Evolutionary conservation across 768 basidiomycete species (phyloP).

Genomic region (Boletus edulis): DNA sequence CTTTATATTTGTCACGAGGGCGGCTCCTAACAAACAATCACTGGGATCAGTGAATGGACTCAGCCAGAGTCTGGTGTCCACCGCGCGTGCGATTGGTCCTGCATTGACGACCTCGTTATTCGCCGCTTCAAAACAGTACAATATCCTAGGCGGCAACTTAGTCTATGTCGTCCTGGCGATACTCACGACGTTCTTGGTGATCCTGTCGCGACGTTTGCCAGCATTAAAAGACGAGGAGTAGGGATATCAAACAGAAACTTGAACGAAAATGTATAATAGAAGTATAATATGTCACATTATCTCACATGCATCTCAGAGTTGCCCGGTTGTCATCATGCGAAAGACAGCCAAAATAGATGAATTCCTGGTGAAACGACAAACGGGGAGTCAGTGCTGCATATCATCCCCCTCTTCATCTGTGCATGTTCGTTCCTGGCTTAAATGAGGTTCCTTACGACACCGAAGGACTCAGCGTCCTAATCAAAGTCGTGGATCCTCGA

Average conservation of each 20-base stretch:
- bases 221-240: conserved; percentile 15
- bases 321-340: too few relatives aligned
- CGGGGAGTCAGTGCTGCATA: too few relatives aligned
- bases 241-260: background rate
- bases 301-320: too few relatives aligned
- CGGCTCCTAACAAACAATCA: conserved; percentile 49
- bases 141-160: conserved; percentile 48
- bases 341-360: too few relatives aligned
- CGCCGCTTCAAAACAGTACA: conserved; percentile 48
- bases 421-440: too few relatives aligned
- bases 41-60: conserved; percentile 60
- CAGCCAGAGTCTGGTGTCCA: conserved; percentile 45
- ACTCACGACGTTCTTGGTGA: conserved; percentile 25
- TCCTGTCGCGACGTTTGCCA: conserved; percentile 22
- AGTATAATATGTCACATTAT: too few relatives aligned
- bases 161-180: conserved; percentile 43
- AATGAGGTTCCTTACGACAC: too few relatives aligned
- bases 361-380: too few relatives aligned
- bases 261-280: too few relatives aligned
- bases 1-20: conserved; percentile 53
- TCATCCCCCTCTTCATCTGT: too few relatives aligned
- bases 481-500: too few relatives aligned
- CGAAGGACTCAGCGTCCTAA: too few relatives aligned
- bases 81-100: conserved; percentile 50
- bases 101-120: conserved; percentile 50